phyloP scores from a whole-genome alignment of 2,329 filamentous ascomycete genomes.

The Lasiodiplodia gonubiensis region DNA sequence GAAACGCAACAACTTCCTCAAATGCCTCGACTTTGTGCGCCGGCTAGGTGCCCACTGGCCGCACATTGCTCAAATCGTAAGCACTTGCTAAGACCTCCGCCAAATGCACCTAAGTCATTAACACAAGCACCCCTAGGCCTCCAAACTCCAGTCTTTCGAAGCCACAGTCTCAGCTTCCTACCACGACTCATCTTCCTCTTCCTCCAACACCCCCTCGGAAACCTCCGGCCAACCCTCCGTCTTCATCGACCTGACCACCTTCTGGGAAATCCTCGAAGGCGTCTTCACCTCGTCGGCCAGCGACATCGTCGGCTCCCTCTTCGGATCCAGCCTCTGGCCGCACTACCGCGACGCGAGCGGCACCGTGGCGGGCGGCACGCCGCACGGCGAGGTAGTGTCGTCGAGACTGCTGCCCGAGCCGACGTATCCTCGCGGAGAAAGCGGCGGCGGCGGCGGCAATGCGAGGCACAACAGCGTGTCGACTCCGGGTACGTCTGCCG shows the following conservation, averaged over 20 bases:
- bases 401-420: conserved; percentile 20
- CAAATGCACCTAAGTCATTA: neutral
- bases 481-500: conserved; percentile 28
- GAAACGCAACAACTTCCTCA: conserved; percentile 53
- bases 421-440: conserved; percentile 6
- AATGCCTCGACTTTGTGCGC: conserved; percentile 53
- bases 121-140: conserved; percentile 35
- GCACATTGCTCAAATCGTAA: conserved; percentile 49
- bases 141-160: conserved; percentile 51
- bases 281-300: conserved; percentile 48
- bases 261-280: conserved; percentile 58
- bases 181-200: conserved; percentile 33
- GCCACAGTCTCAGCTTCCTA: conserved; percentile 54
- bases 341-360: conserved; percentile 32
- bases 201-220: conserved; percentile 33
- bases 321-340: conserved; percentile 49
- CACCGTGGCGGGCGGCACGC: conserved; percentile 43
- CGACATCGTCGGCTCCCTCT: conserved; percentile 40
- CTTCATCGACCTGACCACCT: conserved; percentile 54
- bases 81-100: neutral
- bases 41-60: conserved; percentile 50
- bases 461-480: conserved; percentile 1
- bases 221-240: conserved; percentile 39
- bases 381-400: conserved; percentile 35
- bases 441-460: neutral